Evolutionary conservation across 1,284 basidiomycete genomes (phyloP).

Genomic region (Hemileia vastatrix): DNA sequence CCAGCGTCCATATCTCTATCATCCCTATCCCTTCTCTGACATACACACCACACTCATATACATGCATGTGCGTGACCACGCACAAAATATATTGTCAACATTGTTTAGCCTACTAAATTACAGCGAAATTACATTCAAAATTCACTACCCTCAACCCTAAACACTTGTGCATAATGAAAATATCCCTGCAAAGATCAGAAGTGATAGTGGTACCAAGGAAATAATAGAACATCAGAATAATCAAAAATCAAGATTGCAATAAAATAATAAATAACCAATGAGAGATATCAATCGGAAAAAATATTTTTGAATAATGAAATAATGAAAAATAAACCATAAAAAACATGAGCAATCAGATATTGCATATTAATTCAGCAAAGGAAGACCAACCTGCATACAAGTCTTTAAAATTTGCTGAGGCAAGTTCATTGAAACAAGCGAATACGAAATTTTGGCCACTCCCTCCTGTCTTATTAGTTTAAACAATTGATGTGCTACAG

Average conservation of each 20-base stretch:
- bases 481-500: constrained; percentile 80
- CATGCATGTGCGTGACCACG: no score
- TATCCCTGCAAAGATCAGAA: no score
- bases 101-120: no score
- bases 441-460: constrained; percentile 85
- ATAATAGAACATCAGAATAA: constrained; percentile 26
- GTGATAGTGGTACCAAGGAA: no score
- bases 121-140: no score
- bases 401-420: constrained; percentile 36
- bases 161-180: constrained; percentile 39
- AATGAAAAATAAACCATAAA: no score
- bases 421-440: constrained; percentile 62
- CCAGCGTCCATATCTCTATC: no score
- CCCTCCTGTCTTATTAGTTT: constrained; percentile 90
- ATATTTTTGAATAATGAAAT: no score
- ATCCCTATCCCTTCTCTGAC: no score
- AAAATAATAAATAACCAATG: neutral
- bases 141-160: constrained; percentile 34
- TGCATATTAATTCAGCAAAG: constrained; percentile 5
- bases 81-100: no score
- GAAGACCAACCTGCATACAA: constrained; percentile 25
- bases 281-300: no score
- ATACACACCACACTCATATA: no score
- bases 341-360: neutral
- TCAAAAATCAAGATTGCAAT: neutral